Evolutionary conservation across 768 basidiomycete genomes (phyloP), one percentile per base, ranked within the genome.

Genomic region (Boletus vermiculosoides): DNA sequence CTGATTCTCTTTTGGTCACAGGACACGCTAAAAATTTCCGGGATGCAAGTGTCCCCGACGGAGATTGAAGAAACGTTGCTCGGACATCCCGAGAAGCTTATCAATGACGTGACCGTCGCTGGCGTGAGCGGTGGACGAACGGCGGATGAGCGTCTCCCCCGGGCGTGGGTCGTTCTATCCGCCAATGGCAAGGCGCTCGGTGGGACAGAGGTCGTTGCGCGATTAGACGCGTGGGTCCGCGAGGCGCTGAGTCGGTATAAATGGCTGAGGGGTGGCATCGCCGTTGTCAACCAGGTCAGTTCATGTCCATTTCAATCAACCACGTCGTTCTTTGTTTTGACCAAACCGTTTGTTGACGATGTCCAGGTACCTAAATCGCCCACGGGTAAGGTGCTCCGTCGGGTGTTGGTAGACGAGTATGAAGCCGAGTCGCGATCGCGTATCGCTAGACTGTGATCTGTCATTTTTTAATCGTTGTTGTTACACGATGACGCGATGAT

Each of bases 21-120:
- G 85, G 91, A 92, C 64, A 90, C 84, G 0, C 76, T 93, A 22
- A 93, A 93, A 66, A 79, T 93, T 3, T 90, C 88, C 0, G 91
- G 90, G 4, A 77, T 76, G 48, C 91, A 92, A 70, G 91, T 92
- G 0, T 90, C 91, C 0, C 91, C 90, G 0, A 79, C 81, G 18
- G 90, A 93, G 66, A 86, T 92, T 50, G 91, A 92, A 66, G 77
- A 83, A 28, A 79, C 78, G 23, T 73, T 92, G 2, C 77, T 85
- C 20, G 76, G 76, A 0, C 83, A 92, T 39, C 87, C 89, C 0
- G 78, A 78, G 9, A 74, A 74, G 18, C 77, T 90, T 46, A 80
- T 92, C 56, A 71, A 67, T 10, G 91, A 92, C 59, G 87, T 76
- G 15, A 77, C 80, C 1, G 90, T 92, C 18, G 88, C 86, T 0